Evolutionary conservation across 2,329 filamentous ascomycete species (phyloP).

Genomic region (Fusarium buxicola): DNA sequence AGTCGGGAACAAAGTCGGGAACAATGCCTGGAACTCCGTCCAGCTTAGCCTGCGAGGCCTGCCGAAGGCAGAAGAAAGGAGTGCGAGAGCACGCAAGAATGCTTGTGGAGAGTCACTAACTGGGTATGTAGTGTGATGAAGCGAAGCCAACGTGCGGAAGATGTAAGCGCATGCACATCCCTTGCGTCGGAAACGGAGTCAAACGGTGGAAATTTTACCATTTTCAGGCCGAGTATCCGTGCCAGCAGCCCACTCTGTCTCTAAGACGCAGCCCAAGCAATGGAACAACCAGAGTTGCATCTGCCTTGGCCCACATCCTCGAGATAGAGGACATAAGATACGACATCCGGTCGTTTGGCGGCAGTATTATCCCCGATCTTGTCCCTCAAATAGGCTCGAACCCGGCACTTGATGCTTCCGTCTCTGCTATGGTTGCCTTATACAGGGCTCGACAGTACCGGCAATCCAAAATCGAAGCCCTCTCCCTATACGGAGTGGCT

Average conservation of each 20-base stretch:
- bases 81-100: slow-evolving; percentile 14
- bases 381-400: slow-evolving; percentile 31
- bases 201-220: slow-evolving; percentile 37
- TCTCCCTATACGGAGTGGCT: slow-evolving; percentile 31
- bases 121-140: slow-evolving; percentile 23
- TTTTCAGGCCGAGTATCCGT: background rate
- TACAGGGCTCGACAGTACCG: slow-evolving; percentile 24
- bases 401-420: slow-evolving; percentile 27
- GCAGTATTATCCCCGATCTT: slow-evolving; percentile 29
- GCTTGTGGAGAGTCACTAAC: background rate
- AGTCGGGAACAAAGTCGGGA: background rate
- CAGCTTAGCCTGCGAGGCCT: slow-evolving; percentile 30
- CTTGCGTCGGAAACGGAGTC: slow-evolving; percentile 36
- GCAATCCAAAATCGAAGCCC: slow-evolving; percentile 20
- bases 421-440: slow-evolving; percentile 30
- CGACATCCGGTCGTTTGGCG: slow-evolving; percentile 35
- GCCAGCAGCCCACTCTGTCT: background rate
- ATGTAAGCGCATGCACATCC: slow-evolving; percentile 32
- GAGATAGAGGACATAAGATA: slow-evolving; percentile 37
- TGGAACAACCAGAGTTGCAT: slow-evolving; percentile 16
- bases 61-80: slow-evolving; percentile 35
- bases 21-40: slow-evolving; percentile 33
- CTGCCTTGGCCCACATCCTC: slow-evolving; percentile 32
- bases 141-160: slow-evolving; percentile 30
- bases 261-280: slow-evolving; percentile 28